Percentiles rank a stretch among this genome's conserved stretches.
These are phyloP conservation scores for Albatrellus ellisii DNA, from an alignment of 768 basidiomycete species.

Conservation along the genomic window DNA sequence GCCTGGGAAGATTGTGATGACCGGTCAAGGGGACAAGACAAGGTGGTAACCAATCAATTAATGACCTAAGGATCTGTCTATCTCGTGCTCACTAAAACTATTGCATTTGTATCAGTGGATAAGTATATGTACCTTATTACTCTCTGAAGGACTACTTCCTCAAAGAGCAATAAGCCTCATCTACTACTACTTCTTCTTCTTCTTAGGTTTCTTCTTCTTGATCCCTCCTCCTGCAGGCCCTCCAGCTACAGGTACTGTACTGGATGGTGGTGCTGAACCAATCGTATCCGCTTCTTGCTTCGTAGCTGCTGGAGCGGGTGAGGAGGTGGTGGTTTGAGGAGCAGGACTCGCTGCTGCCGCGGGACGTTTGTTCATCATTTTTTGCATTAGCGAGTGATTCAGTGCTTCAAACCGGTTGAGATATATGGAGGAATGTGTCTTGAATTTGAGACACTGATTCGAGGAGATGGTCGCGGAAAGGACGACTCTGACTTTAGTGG, in stretches of 20 bases:
- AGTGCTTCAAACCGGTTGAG: conserved; percentile 94
- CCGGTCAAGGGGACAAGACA: too few relatives aligned
- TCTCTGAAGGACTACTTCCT: too few relatives aligned
- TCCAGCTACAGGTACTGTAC: conserved; percentile 17
- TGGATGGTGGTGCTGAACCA: conserved; percentile 1
- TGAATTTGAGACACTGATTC: conserved; percentile 85
- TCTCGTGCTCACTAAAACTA: too few relatives aligned
- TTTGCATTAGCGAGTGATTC: conserved; percentile 75
- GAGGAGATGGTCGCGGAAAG: background rate
- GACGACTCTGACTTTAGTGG: background rate
- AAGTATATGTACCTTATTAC: too few relatives aligned
- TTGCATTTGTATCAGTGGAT: too few relatives aligned
- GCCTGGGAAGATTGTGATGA: too few relatives aligned
- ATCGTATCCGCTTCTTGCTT: conserved; percentile 2
- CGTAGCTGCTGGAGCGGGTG: conserved; percentile 2
- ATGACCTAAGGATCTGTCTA: too few relatives aligned
- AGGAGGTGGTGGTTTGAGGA: conserved; percentile 5
- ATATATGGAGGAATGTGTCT: conserved; percentile 87
- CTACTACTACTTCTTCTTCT: conserved; percentile 31
- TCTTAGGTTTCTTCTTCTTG: conserved; percentile 78
- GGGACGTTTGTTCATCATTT: conserved; percentile 61
- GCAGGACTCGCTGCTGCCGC: conserved; percentile 11
- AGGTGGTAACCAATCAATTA: too few relatives aligned
- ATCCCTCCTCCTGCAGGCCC: conserved; percentile 40
- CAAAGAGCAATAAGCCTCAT: too few relatives aligned